phyloP scores from a whole-genome alignment of 257 asterid species.

The Solanum pimpinellifolium region DNA sequence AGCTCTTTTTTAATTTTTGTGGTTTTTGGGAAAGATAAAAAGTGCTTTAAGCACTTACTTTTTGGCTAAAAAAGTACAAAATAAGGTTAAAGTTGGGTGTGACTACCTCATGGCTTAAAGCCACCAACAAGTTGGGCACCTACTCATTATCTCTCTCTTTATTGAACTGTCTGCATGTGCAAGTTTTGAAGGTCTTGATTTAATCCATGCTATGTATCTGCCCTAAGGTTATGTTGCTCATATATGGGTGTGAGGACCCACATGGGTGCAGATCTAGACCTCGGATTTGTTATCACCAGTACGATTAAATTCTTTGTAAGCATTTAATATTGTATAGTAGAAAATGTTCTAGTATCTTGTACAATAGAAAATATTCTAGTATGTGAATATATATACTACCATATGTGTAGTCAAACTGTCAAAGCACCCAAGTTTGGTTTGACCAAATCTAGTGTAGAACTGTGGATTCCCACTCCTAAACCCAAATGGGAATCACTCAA shows the following conservation, averaged over 20 bases:
- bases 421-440: neutral
- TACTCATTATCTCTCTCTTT: neutral
- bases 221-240: neutral
- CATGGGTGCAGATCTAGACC: neutral
- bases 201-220: neutral
- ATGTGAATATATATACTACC: neutral
- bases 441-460: neutral
- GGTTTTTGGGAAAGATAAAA: neutral
- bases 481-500: neutral
- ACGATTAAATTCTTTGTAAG: neutral
- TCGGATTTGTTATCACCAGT: neutral
- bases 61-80: neutral
- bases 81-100: neutral
- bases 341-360: neutral
- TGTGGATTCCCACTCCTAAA: neutral
- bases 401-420: neutral
- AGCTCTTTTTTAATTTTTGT: neutral
- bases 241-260: neutral
- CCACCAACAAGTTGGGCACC: neutral
- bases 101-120: neutral
- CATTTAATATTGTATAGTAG: neutral
- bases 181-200: neutral
- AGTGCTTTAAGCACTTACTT: neutral
- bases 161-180: neutral
- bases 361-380: neutral